These are phyloP conservation scores for Blastobotrys attinorum DNA, from an alignment of 805 yeast species.

Conservation along the genomic window DNA sequence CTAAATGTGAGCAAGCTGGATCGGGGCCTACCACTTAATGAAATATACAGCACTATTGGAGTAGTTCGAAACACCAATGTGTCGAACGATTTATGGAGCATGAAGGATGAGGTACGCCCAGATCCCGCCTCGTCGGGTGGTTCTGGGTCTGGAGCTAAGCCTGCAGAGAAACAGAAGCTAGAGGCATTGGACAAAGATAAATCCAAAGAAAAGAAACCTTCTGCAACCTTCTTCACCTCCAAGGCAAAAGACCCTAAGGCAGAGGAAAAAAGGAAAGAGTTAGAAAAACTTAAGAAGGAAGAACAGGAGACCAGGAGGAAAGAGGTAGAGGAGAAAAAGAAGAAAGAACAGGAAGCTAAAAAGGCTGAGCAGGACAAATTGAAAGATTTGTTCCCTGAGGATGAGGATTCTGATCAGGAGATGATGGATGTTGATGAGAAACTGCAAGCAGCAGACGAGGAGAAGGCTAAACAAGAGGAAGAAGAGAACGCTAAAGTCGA, in stretches of 20 bases:
- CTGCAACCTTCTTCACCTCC: neutral
- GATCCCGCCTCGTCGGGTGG: neutral
- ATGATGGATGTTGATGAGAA: slow-evolving; percentile 8
- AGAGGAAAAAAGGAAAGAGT: neutral
- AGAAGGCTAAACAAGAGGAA: slow-evolving; percentile 8
- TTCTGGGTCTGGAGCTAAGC: neutral
- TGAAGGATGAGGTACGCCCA: neutral
- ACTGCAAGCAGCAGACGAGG: slow-evolving; percentile 3
- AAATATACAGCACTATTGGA: neutral
- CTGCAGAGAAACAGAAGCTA: neutral
- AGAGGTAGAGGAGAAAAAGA: neutral
- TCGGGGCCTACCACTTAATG: neutral
- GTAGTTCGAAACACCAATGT: neutral
- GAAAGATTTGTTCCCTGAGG: slow-evolving; percentile 7
- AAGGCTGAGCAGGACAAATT: neutral
- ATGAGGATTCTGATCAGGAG: slow-evolving; percentile 9
- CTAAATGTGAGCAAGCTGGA: neutral
- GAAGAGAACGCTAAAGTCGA: slow-evolving; percentile 11
- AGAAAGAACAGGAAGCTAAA: neutral
- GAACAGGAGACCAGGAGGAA: neutral
- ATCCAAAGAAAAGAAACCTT: neutral
- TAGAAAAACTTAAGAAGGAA: neutral
- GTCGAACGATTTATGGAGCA: neutral
- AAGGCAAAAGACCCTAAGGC: neutral
- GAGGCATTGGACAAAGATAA: too few species aligned